Conservation (phyloP, 2,329 filamentous ascomycete species). For the Tolypocladium capitatum region DNA sequence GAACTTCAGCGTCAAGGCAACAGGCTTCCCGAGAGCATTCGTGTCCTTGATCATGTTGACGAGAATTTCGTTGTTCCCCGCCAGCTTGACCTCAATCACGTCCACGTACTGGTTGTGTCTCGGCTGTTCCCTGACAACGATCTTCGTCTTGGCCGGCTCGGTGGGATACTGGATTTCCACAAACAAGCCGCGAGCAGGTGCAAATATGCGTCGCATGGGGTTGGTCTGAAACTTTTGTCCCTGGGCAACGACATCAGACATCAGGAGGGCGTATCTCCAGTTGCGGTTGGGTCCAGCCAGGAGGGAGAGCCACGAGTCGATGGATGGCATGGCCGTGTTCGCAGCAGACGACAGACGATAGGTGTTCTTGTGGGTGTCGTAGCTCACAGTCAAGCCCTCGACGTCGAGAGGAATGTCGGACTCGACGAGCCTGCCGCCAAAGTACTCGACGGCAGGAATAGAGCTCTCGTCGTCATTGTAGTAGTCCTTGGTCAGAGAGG, state of each 20-base stretch:
- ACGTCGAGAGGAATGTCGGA: constrained; percentile 60
- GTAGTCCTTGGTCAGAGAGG: constrained; percentile 62
- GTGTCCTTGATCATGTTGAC: constrained; percentile 90
- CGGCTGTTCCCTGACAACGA: constrained; percentile 77
- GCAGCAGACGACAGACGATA: constrained; percentile 73
- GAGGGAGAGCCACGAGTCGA: constrained; percentile 76
- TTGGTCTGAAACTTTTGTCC: constrained; percentile 96
- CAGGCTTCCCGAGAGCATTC: constrained; percentile 68
- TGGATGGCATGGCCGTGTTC: constrained; percentile 58
- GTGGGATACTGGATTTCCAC: constrained; percentile 79
- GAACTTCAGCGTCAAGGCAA: constrained; percentile 77
- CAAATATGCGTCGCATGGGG: constrained; percentile 82
- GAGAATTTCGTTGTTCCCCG: constrained; percentile 63
- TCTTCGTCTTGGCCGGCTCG: constrained; percentile 69
- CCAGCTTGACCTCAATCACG: constrained; percentile 73
- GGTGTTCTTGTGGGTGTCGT: constrained; percentile 64
- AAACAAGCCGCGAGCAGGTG: constrained; percentile 71
- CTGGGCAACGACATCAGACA: constrained; percentile 85
- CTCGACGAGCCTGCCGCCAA: constrained; percentile 75
- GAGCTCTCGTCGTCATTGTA: constrained; percentile 61
- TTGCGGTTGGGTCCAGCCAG: constrained; percentile 76
- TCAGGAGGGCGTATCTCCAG: constrained; percentile 91
- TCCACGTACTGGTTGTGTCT: constrained; percentile 76
- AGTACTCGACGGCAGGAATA: constrained; percentile 85
- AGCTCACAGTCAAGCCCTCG: constrained; percentile 73